phyloP scores from a whole-genome alignment of 2,329 filamentous ascomycete genomes.

The Pseudocercospora pini-densiflorae region DNA sequence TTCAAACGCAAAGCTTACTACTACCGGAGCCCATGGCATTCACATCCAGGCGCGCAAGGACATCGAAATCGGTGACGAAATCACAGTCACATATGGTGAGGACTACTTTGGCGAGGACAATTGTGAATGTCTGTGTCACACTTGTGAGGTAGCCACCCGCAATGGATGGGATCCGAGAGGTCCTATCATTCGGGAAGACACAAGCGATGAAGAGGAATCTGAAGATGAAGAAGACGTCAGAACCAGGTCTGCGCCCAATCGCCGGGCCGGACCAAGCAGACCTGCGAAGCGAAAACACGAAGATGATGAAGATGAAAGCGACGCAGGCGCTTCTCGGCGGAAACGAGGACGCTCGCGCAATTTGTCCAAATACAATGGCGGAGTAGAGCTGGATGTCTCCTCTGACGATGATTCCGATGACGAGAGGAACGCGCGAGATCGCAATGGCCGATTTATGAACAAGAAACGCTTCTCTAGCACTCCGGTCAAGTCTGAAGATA shows the following conservation, averaged over 20 bases:
- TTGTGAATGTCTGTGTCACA: slow-evolving; percentile 89
- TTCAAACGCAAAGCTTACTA: slow-evolving; percentile 87
- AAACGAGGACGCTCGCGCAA: slow-evolving; percentile 4
- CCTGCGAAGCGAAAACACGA: slow-evolving; percentile 31
- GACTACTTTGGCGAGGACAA: slow-evolving; percentile 96
- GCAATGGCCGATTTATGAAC: slow-evolving; percentile 11
- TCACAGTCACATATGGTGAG: slow-evolving; percentile 94
- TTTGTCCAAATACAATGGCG: slow-evolving; percentile 2
- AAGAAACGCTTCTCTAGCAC: slow-evolving; percentile 5
- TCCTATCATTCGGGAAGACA: slow-evolving; percentile 38
- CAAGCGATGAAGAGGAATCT: slow-evolving; percentile 42
- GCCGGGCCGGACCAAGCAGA: slow-evolving; percentile 7
- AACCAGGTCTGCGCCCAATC: slow-evolving; percentile 24
- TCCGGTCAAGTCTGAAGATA: slow-evolving; percentile 7
- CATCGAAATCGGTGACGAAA: slow-evolving; percentile 88
- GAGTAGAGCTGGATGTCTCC: background rate
- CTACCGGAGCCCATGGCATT: slow-evolving; percentile 82
- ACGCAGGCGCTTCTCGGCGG: background rate
- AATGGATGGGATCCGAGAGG: slow-evolving; percentile 78
- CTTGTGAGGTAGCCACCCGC: slow-evolving; percentile 73
- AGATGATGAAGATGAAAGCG: slow-evolving; percentile 15
- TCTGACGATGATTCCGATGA: slow-evolving; percentile 1
- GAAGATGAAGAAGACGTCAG: slow-evolving; percentile 35
- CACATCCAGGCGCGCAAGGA: slow-evolving; percentile 83
- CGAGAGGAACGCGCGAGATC: slow-evolving; percentile 8